phyloP scores from a whole-genome alignment of 1,284 basidiomycete genomes.

The Ustilago cynodontis region DNA sequence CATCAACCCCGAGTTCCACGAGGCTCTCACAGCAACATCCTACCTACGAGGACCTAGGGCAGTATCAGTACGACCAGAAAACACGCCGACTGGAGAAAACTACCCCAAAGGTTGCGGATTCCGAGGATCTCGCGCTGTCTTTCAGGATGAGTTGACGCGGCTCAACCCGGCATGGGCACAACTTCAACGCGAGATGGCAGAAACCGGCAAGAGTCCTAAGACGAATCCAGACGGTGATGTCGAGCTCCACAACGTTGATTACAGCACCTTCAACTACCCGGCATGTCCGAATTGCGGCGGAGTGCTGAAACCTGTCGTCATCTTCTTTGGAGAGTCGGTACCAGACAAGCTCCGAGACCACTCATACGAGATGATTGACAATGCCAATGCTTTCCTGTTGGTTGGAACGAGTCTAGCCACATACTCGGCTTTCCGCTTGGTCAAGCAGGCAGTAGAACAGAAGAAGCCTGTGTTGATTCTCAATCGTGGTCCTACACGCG shows the following conservation, averaged over 20 bases:
- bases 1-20: constrained; percentile 26
- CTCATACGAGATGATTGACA: constrained; percentile 48
- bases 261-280: constrained; percentile 64
- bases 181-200: constrained; percentile 53
- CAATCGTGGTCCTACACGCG: constrained; percentile 67
- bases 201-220: constrained; percentile 57
- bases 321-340: constrained; percentile 69
- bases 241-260: constrained; percentile 64
- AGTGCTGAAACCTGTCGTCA: constrained; percentile 67
- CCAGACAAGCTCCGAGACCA: constrained; percentile 53
- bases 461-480: constrained; percentile 60
- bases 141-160: constrained; percentile 63
- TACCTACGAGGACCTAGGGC: constrained; percentile 45
- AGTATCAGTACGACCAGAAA: constrained; percentile 31
- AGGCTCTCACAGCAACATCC: constrained; percentile 29
- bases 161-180: constrained; percentile 66
- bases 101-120: constrained; percentile 64
- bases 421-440: constrained; percentile 67
- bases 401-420: constrained; percentile 67
- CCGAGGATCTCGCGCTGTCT: constrained; percentile 53
- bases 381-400: constrained; percentile 57
- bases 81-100: constrained; percentile 45
- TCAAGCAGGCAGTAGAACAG: constrained; percentile 60
- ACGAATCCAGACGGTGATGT: constrained; percentile 70
- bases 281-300: constrained; percentile 68